These are phyloP conservation scores for Oryza officinalis DNA, from an alignment of 176 grass and related monocot species.

Conservation along the genomic window DNA sequence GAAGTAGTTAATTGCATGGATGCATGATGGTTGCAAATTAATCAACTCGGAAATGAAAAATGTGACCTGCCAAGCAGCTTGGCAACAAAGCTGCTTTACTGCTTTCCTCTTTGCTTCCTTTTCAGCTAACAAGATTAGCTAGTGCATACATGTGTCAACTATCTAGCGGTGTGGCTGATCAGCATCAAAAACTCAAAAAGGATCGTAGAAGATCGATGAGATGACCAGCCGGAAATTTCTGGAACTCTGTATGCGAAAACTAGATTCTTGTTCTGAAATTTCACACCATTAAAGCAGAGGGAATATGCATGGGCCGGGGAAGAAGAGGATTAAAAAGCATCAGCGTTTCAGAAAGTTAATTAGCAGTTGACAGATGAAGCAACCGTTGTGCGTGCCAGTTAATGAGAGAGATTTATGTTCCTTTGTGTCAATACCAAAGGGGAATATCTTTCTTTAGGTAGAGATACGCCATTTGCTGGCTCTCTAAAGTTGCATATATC, in stretches of 20 bases:
- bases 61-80: not conserved
- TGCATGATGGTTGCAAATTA: no score
- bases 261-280: not conserved
- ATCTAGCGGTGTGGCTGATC: not conserved
- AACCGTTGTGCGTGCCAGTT: constrained; percentile 26
- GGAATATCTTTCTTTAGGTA: not conserved
- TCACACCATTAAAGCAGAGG: not conserved
- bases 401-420: constrained; percentile 11
- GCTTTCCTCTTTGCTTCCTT: not conserved
- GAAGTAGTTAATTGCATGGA: not conserved
- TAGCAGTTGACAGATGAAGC: not conserved
- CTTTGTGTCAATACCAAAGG: not conserved
- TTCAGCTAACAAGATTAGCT: not conserved
- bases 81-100: not conserved
- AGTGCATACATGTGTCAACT: not conserved
- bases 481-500: not conserved
- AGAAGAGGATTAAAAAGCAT: not conserved
- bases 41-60: not conserved
- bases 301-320: not conserved
- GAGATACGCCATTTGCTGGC: not conserved
- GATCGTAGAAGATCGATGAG: not conserved
- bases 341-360: not conserved
- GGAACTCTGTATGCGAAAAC: not conserved
- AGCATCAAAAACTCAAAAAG: not conserved
- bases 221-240: not conserved